Evolutionary conservation across 2,329 filamentous ascomycete genomes (phyloP), one percentile per base, ranked within the genome.

Genomic region (Apiospora hydei): DNA sequence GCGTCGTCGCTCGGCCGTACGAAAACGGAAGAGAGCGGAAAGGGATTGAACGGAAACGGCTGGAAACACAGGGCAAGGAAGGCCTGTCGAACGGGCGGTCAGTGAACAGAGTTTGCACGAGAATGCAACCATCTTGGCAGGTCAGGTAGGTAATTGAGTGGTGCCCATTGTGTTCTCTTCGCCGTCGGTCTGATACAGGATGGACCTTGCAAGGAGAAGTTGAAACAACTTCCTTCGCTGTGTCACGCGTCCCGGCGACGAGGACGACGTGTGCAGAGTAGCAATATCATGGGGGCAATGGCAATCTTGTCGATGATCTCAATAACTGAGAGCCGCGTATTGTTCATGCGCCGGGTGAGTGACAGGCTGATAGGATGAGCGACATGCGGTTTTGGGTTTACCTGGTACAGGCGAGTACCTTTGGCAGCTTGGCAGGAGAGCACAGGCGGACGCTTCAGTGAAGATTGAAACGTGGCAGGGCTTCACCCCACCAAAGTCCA

Each of bases 31-130:
- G 11, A 38, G 57, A 64, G 8, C 21, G 38, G 53, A 18, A 1
- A n/a, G 11, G 21, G 34, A 53, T 24, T 30, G 18, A n/a, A 18
- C 3, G 8, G 18, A 18, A 18, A 5, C 21, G 47, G 8, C 6
- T 34, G 51, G 26, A 8, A 21, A 8, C 16, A 57, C 44, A 21
- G 26, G 26, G 18, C 30, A 38, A 41, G 34, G 57, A 21, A 41
- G 57, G 57, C 57, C 34, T 41, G 57, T 41, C 57, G 57, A 64
- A 41, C 57, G 34, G 57, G 57, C 57, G 57, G 57, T 64, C 57
- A 64, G 21, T 13, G 57, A 64, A 64, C 34, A 64, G 30, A 64
- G 57, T 64, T 64, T 64, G 57, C 53, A n/a, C 53, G 18, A 7
- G 18, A 13, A 64, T n/a, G 57, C 4, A 41, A n/a, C 30, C 57